Evolutionary conservation across 2,329 filamentous ascomycete species (phyloP).

Genomic region (Fusarium beomiforme): DNA sequence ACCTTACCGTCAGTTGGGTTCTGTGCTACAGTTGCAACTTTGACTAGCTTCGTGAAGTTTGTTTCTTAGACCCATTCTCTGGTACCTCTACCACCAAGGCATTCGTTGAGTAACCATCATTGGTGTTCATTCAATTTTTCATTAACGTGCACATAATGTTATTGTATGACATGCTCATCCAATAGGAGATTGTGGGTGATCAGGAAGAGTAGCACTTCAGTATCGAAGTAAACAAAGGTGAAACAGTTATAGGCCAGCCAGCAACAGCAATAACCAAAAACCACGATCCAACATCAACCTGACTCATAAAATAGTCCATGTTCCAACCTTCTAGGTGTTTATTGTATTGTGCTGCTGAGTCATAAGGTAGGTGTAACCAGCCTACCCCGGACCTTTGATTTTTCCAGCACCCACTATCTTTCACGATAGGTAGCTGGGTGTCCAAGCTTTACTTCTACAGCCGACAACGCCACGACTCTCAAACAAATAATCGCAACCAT

Average conservation of each 20-base stretch:
- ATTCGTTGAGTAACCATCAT: slow-evolving; percentile 20
- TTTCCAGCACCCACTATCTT: slow-evolving; percentile 15
- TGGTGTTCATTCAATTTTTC: not conserved
- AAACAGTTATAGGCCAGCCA: not conserved
- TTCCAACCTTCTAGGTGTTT: not conserved
- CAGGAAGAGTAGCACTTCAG: too few relatives aligned
- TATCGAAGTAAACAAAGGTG: too few relatives aligned
- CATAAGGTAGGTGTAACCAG: too few relatives aligned
- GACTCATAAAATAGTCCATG: not conserved
- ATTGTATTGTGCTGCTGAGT: slow-evolving; percentile 16
- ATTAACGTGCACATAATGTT: not conserved
- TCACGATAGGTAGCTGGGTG: slow-evolving; percentile 17
- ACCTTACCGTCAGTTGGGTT: slow-evolving; percentile 42
- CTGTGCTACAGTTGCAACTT: slow-evolving; percentile 37
- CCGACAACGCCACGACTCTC: slow-evolving; percentile 30
- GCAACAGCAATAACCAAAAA: too few relatives aligned
- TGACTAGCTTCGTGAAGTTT: slow-evolving; percentile 39
- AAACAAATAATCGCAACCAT: slow-evolving; percentile 51
- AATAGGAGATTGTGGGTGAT: not conserved
- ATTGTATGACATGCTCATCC: not conserved
- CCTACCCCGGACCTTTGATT: slow-evolving; percentile 20
- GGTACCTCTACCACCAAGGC: slow-evolving; percentile 32
- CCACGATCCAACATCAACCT: not conserved
- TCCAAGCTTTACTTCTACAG: slow-evolving; percentile 25
- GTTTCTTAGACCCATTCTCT: slow-evolving; percentile 21